Percentiles rank a stretch among this genome's conserved stretches.
Evolutionary conservation across 306 rosid genomes (phyloP).

Genomic region (Dalbergia cochinchinensis): DNA sequence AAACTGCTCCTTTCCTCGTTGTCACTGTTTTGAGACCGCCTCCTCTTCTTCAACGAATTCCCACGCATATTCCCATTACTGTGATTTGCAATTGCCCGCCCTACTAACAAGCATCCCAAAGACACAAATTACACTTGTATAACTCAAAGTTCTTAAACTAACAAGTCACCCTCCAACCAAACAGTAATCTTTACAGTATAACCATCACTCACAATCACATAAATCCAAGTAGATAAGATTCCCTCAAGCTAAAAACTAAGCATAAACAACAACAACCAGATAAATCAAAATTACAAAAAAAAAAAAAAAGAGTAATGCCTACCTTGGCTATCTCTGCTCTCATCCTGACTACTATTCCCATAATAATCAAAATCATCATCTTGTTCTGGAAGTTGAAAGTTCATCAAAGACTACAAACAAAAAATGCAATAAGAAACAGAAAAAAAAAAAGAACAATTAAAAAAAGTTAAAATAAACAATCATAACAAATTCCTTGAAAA

Average conservation of each 20-base stretch:
- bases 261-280: neutral
- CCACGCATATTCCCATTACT: conserved; percentile 73
- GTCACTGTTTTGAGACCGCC: conserved; percentile 71
- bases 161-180: conserved; percentile 29
- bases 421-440: conserved; percentile 49
- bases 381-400: conserved; percentile 88
- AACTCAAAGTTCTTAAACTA: conserved; percentile 38
- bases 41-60: conserved; percentile 67
- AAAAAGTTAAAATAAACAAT: neutral
- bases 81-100: conserved; percentile 60
- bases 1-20: conserved; percentile 71
- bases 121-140: conserved; percentile 37
- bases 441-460: neutral
- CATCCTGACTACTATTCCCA: conserved; percentile 98
- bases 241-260: conserved; percentile 18
- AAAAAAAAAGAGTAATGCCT: conserved; percentile 36
- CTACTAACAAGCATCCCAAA: conserved; percentile 54
- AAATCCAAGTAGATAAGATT: conserved; percentile 31
- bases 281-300: neutral
- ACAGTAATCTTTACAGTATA: neutral
- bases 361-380: conserved; percentile 92
- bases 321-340: conserved; percentile 97
- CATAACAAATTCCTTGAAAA: conserved; percentile 24
- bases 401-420: conserved; percentile 84
- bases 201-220: conserved; percentile 38